Evolutionary conservation across 192 early-diverging fungal genomes (phyloP), one percentile per base, ranked within the genome.

Genomic region (Oehlia diaphana): DNA sequence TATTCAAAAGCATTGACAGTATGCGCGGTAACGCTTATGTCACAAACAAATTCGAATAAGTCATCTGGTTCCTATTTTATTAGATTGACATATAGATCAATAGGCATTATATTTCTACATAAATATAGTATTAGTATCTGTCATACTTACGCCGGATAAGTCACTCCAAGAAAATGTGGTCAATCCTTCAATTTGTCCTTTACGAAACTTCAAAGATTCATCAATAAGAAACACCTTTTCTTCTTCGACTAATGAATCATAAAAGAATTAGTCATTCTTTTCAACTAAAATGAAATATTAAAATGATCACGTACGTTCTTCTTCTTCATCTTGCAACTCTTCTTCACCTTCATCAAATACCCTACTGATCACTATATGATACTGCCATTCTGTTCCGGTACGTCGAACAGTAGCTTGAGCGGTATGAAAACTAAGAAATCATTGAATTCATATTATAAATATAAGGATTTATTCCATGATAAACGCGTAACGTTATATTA

Each of bases 301-400:
- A 28, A 23, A 14, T 42, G 63, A 42, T 21, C 6, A 50, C 63
- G 23, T 47, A 47, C 21, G 82, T 68, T 78, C 77, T 23, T 91
- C 87, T 42, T 79, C 85, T 1, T 84, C 88, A 9, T 90, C 90
- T 63, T 88, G 81, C 6, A 91, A 83, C 9, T 90, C 87, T 31
- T 88, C 91, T 76, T 94, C 94, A 49, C 92, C 95, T 72, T 96
- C 93, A 12, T 93, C 93, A 77, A 91, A 91, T 10, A 92, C 82
- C 37, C 94, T 90, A 67, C 86, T 89, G n/a, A 92, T 87, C 1
- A 95, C 88, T n/a, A 98, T 83, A 78, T 92, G 89, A 83, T 91
- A 96, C 74, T 94, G 92, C 83, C 85, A 89, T 28, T 86, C 80
- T 35, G 81, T 77, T 49, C 87, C 72, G 5, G 96, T 94, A 53